A percentile compares a stretch with the other conserved stretches of the same genome.
Evolutionary conservation across 305 asterid species (phyloP).

Genomic region (Petunia hybrid): DNA sequence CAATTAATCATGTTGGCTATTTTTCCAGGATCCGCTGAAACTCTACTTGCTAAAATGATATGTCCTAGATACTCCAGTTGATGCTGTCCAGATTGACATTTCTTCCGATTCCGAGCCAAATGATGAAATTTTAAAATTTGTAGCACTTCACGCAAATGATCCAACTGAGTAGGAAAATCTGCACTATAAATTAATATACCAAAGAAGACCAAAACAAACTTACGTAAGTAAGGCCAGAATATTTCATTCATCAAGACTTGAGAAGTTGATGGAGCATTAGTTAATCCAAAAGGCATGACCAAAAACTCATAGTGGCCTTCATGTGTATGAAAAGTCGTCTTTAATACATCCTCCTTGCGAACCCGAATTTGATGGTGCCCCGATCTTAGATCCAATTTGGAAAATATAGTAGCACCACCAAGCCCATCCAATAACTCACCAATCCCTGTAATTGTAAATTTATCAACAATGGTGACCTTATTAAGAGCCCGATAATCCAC

Average conservation of each 20-base stretch:
- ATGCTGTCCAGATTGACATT: neutral
- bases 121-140: neutral
- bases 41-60: neutral
- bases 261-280: neutral
- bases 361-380: conserved; percentile 31
- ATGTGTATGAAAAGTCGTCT: neutral
- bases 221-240: neutral
- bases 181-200: neutral
- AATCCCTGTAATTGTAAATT: neutral
- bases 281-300: too few relatives aligned
- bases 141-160: neutral
- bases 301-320: conserved; percentile 6
- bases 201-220: neutral
- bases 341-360: neutral
- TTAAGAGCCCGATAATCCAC: neutral
- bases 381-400: conserved; percentile 31
- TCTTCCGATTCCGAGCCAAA: neutral
- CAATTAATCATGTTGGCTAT: neutral
- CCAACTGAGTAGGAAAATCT: neutral
- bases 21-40: neutral
- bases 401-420: neutral
- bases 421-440: conserved; percentile 38
- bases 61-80: neutral
- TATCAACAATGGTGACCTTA: neutral
- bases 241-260: neutral